phyloP scores from a whole-genome alignment of 1,284 basidiomycete genomes.

The Stereum hirsutum region DNA sequence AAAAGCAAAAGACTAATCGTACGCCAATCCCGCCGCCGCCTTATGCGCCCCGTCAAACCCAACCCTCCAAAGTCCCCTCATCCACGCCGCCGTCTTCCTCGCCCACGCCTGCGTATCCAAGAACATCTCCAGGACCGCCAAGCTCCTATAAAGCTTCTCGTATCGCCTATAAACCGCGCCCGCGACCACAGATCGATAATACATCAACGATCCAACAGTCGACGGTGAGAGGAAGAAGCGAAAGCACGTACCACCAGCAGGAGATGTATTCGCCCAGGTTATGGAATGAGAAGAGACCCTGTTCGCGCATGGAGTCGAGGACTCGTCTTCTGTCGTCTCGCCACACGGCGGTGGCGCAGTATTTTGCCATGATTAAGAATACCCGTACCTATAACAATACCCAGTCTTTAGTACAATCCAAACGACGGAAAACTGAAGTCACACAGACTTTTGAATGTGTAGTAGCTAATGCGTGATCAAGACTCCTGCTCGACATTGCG shows the following conservation, averaged over 20 bases:
- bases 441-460: slow-evolving; percentile 59
- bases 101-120: slow-evolving; percentile 64
- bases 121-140: slow-evolving; percentile 44
- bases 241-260: slow-evolving; percentile 53
- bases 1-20: slow-evolving; percentile 11
- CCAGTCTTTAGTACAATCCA: background rate
- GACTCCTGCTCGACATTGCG: slow-evolving; percentile 32
- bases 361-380: slow-evolving; percentile 89
- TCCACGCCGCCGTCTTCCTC: slow-evolving; percentile 58
- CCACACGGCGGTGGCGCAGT: slow-evolving; percentile 83
- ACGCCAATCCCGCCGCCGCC: slow-evolving; percentile 58
- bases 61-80: slow-evolving; percentile 42
- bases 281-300: slow-evolving; percentile 41
- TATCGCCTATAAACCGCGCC: no score
- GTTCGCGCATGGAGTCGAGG: slow-evolving; percentile 34
- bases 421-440: background rate
- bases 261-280: slow-evolving; percentile 46
- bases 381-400: slow-evolving; percentile 51
- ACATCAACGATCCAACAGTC: slow-evolving; percentile 11
- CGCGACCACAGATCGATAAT: no score
- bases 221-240: slow-evolving; percentile 1
- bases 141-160: slow-evolving; percentile 38
- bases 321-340: slow-evolving; percentile 60
- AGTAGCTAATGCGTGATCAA: slow-evolving; percentile 65
- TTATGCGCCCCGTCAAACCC: slow-evolving; percentile 57